Evolutionary conservation across 169 alveolate species (phyloP), one percentile per base, ranked within the genome.

Genomic region (Plasmodium gallinaceum): DNA sequence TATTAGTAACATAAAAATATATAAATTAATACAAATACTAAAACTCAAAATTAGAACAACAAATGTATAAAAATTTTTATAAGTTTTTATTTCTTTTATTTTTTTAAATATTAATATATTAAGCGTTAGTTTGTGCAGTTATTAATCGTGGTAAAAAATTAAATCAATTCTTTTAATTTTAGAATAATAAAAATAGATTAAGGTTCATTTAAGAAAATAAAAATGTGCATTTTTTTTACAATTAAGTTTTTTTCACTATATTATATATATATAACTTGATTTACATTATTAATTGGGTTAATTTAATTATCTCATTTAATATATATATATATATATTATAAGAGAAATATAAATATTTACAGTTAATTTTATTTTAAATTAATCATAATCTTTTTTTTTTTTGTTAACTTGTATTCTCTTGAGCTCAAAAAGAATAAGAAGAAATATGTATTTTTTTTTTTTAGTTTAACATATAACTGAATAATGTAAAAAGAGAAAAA

Each of bases 401-500:
- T 62, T 71, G 37, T 26, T 16, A 5, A 68, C 10, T 45, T 57
- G 32, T 70, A 24, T 70, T 42, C 2, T 70, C 16, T 24, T 4
- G 45, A 46, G 18, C 32, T 48, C 7, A 20, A 16, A 61, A 45
- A 37, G 37, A 32, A n/a, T 26, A 32, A n/a, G 45, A 18, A 26
- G 1, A 48, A 18, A 42, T 22, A 37, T 20, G 8, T 43, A 22
- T 45, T 7, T 26, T 73, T 22, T 73, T 22, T 57, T 20, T 20
- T 37, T 12, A 7, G 22, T 43, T 14, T 14, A 58, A 74, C 16
- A 2, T 5, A 20, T 22, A 39, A 46, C 37, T 62, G 8, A 54
- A 54, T 9, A 54, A 54, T 54, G 62, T 54, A 22, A n/a, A 54
- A 62, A 65, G 64, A 65, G 45, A 54, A 88, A 72, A 85, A 93